Evolutionary conservation across 2,329 filamentous ascomycete species (phyloP).

Genomic region (Phyllosticta capitalensis): DNA sequence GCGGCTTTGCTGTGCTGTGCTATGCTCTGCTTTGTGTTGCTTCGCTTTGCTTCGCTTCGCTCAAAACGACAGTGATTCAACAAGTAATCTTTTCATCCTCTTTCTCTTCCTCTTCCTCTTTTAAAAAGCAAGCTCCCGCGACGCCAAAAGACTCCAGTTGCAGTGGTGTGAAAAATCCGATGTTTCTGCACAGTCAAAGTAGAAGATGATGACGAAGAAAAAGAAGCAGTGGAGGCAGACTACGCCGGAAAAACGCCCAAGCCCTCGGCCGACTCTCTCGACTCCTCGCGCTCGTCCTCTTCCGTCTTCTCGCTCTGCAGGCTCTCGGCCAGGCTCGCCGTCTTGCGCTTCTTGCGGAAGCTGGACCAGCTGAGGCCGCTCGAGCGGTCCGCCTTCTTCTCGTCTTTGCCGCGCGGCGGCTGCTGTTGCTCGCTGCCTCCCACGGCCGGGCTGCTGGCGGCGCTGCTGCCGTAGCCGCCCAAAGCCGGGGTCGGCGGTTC

Average conservation of each 20-base stretch:
- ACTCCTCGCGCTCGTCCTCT: slow-evolving; percentile 25
- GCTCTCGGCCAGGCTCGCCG: not conserved
- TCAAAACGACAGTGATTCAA: not conserved
- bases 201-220: too few species aligned
- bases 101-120: not conserved
- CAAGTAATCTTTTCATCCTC: not conserved
- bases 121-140: not conserved
- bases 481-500: slow-evolving; percentile 18
- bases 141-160: not conserved
- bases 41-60: not conserved
- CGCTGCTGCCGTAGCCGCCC: slow-evolving; percentile 8
- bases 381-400: slow-evolving; percentile 25
- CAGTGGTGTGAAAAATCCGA: too few species aligned
- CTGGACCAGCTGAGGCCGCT: slow-evolving; percentile 36
- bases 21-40: not conserved
- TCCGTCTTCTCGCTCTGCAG: slow-evolving; percentile 31
- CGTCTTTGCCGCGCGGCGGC: slow-evolving; percentile 10
- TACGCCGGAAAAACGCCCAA: not conserved
- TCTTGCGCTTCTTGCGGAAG: slow-evolving; percentile 32
- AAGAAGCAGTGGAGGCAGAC: not conserved
- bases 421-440: slow-evolving; percentile 18
- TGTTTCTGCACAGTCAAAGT: too few species aligned
- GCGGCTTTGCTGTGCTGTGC: too few species aligned
- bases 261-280: not conserved
- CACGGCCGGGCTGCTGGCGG: slow-evolving; percentile 26